Conservation (phyloP, 768 basidiomycete genomes). For the Xerocomellus dryophilus region DNA sequence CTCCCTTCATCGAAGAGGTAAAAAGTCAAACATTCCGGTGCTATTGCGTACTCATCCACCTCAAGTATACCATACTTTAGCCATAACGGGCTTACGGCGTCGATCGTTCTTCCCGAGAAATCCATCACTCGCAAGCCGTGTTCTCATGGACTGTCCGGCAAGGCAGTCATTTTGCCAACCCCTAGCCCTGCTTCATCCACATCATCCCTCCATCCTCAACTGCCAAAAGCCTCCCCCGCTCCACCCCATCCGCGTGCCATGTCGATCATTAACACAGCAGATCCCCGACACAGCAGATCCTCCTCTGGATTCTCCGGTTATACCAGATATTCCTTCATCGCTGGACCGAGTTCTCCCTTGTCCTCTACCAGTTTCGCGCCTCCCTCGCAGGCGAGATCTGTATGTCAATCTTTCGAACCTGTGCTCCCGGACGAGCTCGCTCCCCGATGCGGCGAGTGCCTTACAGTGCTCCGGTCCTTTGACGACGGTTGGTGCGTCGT, state of each 20-base stretch:
- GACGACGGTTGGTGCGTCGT: conserved; percentile 83
- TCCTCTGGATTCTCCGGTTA: conserved; percentile 37
- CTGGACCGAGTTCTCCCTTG: conserved; percentile 8
- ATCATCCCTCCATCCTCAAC: conserved; percentile 24
- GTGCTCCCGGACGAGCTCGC: conserved; percentile 74
- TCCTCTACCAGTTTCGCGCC: conserved; percentile 21
- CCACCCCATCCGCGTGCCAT: conserved; percentile 14
- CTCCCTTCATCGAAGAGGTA: conserved; percentile 14
- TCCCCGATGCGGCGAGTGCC: conserved; percentile 51
- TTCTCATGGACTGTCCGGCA: conserved; percentile 44
- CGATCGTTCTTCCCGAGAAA: conserved; percentile 54
- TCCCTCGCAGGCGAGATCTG: conserved; percentile 44
- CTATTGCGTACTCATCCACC: background rate
- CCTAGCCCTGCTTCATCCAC: conserved; percentile 39
- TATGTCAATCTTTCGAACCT: conserved; percentile 64
- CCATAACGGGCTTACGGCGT: conserved; percentile 40
- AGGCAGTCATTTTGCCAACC: conserved; percentile 38
- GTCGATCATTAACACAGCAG: conserved; percentile 20
- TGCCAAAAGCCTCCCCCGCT: conserved; percentile 9
- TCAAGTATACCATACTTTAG: conserved; percentile 35
- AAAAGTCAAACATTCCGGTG: background rate
- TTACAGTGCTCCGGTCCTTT: conserved; percentile 62
- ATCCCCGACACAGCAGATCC: conserved; percentile 31
- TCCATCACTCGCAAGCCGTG: conserved; percentile 37
- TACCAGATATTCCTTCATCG: conserved; percentile 29